Percentiles rank a stretch among this genome's conserved stretches.
Evolutionary conservation across 495 filamentous ascomycete genomes (phyloP).

Genomic region (Annulohypoxylon nitens): DNA sequence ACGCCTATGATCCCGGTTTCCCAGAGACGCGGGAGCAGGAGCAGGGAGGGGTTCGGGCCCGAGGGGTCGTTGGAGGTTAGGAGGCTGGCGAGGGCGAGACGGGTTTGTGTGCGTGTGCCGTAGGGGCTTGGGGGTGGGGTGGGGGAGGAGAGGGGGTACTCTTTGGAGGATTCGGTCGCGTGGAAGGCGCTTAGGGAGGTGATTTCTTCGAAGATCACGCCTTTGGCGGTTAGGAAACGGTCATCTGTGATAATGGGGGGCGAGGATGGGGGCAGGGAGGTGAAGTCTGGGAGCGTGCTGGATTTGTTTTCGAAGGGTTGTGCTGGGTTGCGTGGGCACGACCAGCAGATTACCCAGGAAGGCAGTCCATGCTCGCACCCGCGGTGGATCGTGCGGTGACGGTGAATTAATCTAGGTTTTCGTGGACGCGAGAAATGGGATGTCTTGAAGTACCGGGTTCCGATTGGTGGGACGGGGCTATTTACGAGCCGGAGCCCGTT

Average conservation of each 20-base stretch:
- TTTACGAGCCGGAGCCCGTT: slow-evolving; percentile 40
- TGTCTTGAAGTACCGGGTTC: slow-evolving; percentile 31
- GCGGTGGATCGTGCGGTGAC: slow-evolving; percentile 26
- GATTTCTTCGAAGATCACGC: slow-evolving; percentile 26
- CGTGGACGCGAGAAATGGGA: slow-evolving; percentile 34
- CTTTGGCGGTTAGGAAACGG: slow-evolving; percentile 19
- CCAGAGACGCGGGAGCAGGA: slow-evolving; percentile 23
- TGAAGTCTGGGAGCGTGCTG: slow-evolving; percentile 13
- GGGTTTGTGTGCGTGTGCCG: slow-evolving; percentile 16
- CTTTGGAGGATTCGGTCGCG: slow-evolving; percentile 28
- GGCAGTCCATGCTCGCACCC: slow-evolving; percentile 34
- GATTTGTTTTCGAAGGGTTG: slow-evolving; percentile 20
- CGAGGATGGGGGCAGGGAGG: neutral
- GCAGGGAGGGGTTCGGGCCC: neutral
- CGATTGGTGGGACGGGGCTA: slow-evolving; percentile 33
- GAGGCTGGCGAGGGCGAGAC: slow-evolving; percentile 13
- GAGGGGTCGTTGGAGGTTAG: slow-evolving; percentile 13
- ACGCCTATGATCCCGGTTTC: slow-evolving; percentile 20
- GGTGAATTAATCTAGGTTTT: slow-evolving; percentile 27
- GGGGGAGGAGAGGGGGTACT: slow-evolving; percentile 17
- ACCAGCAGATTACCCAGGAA: slow-evolving; percentile 42
- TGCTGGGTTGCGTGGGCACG: slow-evolving; percentile 34
- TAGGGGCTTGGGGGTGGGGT: slow-evolving; percentile 27
- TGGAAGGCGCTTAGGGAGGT: slow-evolving; percentile 32
- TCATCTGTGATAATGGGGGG: slow-evolving; percentile 5